Evolutionary conservation across 2,329 filamentous ascomycete genomes (phyloP), one percentile per base, ranked within the genome.

Genomic region (Monosporascus ibericus): DNA sequence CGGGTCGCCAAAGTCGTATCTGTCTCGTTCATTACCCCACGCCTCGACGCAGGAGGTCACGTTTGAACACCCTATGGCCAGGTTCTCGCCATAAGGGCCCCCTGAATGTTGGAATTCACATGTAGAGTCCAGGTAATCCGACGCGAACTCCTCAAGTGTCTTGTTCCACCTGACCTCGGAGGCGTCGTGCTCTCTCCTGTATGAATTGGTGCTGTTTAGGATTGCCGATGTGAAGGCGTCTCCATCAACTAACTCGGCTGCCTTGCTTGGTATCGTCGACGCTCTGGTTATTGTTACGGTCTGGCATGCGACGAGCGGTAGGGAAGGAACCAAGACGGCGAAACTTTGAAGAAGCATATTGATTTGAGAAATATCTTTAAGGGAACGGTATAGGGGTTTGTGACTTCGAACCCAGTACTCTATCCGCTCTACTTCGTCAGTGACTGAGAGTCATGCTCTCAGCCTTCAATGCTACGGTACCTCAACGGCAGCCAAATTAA

Each of bases 1-100:
- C 0, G 77, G 78, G 1, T 76, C 64, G 2, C 63, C 57, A 65
- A 80, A 91, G 59, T 86, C 68, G 64, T 89, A 91, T 6, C 72
- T 53, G 0, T 66, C 61, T 11, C 80, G 66, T 68, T 88, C 84
- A 57, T 76, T 64, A 18, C 81, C 87, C 87, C 87, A 91, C 2
- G 77, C 79, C 44, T 81, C 77, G n/a, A 91, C 73, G 48, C 79
- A 76, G 3, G 75, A 72, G 0, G 77, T 77, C 1, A 77, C 79
- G 62, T 86, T 83, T 0, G 72, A 56, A 64, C 83, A 90, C 4
- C 86, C 87, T 5, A 82, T 74, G 7, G 86, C 86, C 3, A 92
- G 76, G 68, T 91, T 92, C 70, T 92, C 88, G 61, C 88, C 88
- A 56, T 84, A 84, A 0, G 84, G 81, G 0, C 84, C 84, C 51